Percentiles rank a stretch among this genome's conserved stretches.
Conservation (phyloP, 257 asterid genomes). For the Linderniella brevidens region DNA sequence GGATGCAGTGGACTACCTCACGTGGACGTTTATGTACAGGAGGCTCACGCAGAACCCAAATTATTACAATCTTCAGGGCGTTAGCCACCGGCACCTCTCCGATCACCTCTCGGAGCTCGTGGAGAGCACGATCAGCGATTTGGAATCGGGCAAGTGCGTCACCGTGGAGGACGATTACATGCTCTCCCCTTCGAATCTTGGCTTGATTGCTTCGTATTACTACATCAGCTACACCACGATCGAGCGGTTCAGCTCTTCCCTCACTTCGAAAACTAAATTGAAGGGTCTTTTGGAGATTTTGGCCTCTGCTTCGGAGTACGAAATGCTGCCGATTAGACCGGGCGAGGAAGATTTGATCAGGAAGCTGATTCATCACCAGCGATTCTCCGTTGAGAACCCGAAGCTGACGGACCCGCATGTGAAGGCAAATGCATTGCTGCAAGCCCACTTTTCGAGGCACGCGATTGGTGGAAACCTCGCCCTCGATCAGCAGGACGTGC, state of each 20-base stretch:
- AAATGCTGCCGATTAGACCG: slow-evolving; percentile 38
- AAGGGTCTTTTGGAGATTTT: slow-evolving; percentile 44
- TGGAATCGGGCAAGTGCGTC: slow-evolving; percentile 40
- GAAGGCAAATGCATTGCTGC: slow-evolving; percentile 41
- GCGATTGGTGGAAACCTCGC: slow-evolving; percentile 33
- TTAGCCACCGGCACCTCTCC: slow-evolving; percentile 43
- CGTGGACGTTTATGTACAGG: slow-evolving; percentile 44
- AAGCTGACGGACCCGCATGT: slow-evolving; percentile 31
- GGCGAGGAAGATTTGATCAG: slow-evolving; percentile 46
- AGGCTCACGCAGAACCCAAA: slow-evolving; percentile 48
- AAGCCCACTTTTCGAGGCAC: slow-evolving; percentile 45
- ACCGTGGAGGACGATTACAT: slow-evolving; percentile 21
- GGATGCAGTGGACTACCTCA: slow-evolving; percentile 49
- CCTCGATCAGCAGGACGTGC: slow-evolving; percentile 42
- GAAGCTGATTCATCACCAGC: slow-evolving; percentile 29
- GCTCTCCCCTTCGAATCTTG: slow-evolving; percentile 35
- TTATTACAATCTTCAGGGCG: slow-evolving; percentile 47
- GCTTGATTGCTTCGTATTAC: slow-evolving; percentile 37
- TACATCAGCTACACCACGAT: slow-evolving; percentile 48
- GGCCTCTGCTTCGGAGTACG: slow-evolving; percentile 44
- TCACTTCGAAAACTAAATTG: slow-evolving; percentile 35
- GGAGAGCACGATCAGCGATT: slow-evolving; percentile 33
- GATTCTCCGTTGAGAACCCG: slow-evolving; percentile 41
- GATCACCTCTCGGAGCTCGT: slow-evolving; percentile 51
- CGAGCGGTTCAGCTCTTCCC: slow-evolving; percentile 41